Base-by-base conservation (phyloP, 2,329 filamentous ascomycete genomes). In the Phyllachora maydis region DNA sequence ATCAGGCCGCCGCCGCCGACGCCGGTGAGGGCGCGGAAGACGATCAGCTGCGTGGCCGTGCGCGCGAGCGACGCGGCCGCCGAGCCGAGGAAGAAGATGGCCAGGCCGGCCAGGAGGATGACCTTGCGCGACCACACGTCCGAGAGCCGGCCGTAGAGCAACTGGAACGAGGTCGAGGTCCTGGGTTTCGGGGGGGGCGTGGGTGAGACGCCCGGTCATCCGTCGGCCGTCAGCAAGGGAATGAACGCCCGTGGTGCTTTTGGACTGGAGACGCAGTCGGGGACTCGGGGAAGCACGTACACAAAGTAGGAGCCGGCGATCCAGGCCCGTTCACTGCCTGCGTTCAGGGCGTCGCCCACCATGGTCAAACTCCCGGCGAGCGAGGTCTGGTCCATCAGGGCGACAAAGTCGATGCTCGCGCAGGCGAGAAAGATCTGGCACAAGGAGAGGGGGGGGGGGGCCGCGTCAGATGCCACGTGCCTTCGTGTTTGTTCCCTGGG, bases 351-450 rank as follows among this genome's bases (percentile, higher is more conserved):
- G 28, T 52, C 51, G n/a, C 55, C 55, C 13, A 66, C 52, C 23
- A 63, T 61, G 22, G 56, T 56, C 30, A 65, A 41, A 42, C 57
- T 62, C 9, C 56, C 49, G 0, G 60, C 61, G 16, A 66, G 41
- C 3, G 58, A 64, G 0, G 60, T 66, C 37, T 66, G 61, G 35
- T 65, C 61, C 46, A 65, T 62, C 23, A 65, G 42, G 0, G 61
- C 58, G 16, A 64, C 34, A 18, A 66, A 39, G 24, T 66, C 61
- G 27, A 64, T 56, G 12, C 48, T 60, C 21, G 60, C 52, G 29
- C 59, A 65, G 10, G 60, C 58, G 9, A 66, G 41, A 30, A 66
- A 66, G 30, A 65, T 63, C 59, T 64, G 16, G 10, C 16, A 11
- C 18, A 9, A 7, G 16, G 16, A 7, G 16, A 18, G 16, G 7